These are phyloP conservation scores for Monarda citriodora DNA, from an alignment of 305 asterid genomes.

Conservation along the genomic window DNA sequence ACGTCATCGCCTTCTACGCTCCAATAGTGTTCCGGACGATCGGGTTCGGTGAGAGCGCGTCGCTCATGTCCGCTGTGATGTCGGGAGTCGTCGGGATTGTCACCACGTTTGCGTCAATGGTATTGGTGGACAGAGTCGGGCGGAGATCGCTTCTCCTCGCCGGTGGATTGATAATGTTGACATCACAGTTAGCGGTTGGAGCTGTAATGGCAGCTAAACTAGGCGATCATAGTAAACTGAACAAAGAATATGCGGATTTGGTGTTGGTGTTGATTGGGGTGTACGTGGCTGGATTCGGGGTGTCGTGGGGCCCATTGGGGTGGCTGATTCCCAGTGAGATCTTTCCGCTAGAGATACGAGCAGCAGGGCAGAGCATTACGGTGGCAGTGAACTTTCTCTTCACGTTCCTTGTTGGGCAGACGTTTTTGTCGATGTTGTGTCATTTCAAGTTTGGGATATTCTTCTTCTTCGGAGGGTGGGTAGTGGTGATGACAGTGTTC, in stretches of 20 bases:
- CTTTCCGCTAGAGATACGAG: conserved; percentile 64
- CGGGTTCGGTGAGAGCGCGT: conserved; percentile 75
- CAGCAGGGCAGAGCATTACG: conserved; percentile 61
- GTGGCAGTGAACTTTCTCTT: conserved; percentile 57
- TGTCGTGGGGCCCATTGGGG: conserved; percentile 86
- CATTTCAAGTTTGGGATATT: conserved; percentile 56
- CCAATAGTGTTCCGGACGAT: conserved; percentile 61
- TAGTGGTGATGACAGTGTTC: conserved; percentile 63
- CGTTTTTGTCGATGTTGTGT: conserved; percentile 62
- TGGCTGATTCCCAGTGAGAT: conserved; percentile 81
- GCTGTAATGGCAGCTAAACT: conserved; percentile 46
- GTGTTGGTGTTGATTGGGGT: conserved; percentile 46
- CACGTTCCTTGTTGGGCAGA: conserved; percentile 69
- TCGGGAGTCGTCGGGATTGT: conserved; percentile 49
- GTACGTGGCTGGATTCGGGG: conserved; percentile 69
- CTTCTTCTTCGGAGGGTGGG: conserved; percentile 85
- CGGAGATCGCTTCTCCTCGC: conserved; percentile 33
- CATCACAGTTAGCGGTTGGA: conserved; percentile 45
- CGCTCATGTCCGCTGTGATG: conserved; percentile 57
- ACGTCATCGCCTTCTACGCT: conserved; percentile 73
- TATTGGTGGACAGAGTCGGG: conserved; percentile 61
- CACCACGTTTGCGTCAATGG: conserved; percentile 37
- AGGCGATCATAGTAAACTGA: conserved; percentile 50
- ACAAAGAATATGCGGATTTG: conserved; percentile 31
- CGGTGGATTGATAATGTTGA: conserved; percentile 58